These are phyloP conservation scores for Penicillium fimorum DNA, from an alignment of 495 filamentous ascomycete genomes.

Conservation along the genomic window DNA sequence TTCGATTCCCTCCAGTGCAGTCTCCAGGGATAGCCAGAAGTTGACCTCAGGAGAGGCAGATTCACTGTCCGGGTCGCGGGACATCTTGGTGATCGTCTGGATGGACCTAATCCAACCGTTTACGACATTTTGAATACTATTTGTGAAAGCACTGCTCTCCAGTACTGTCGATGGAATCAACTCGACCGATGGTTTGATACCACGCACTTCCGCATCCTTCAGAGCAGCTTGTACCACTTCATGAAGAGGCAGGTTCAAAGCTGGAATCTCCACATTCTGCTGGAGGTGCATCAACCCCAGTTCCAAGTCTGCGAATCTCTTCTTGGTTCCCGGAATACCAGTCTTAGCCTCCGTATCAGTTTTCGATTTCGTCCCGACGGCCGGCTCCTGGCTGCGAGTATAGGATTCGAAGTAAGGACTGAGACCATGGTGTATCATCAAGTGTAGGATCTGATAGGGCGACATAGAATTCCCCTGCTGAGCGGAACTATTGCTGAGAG, in stretches of 20 bases:
- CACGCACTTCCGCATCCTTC: slow-evolving; percentile 64
- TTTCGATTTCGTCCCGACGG: slow-evolving; percentile 62
- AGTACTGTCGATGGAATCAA: slow-evolving; percentile 69
- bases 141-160: slow-evolving; percentile 84
- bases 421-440: slow-evolving; percentile 80
- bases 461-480: slow-evolving; percentile 70
- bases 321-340: slow-evolving; percentile 93
- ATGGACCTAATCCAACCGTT: slow-evolving; percentile 99
- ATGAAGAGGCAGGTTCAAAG: slow-evolving; percentile 78
- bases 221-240: slow-evolving; percentile 82
- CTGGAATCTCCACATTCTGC: slow-evolving; percentile 97
- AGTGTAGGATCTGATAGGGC: slow-evolving; percentile 88
- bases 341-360: slow-evolving; percentile 86
- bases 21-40: slow-evolving; percentile 97
- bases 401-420: slow-evolving; percentile 95
- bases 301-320: slow-evolving; percentile 90
- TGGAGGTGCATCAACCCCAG: slow-evolving; percentile 85
- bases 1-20: slow-evolving; percentile 84
- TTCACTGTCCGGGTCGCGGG: slow-evolving; percentile 80
- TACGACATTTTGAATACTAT: slow-evolving; percentile 87
- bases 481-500: slow-evolving; percentile 57
- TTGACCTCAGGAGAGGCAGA: slow-evolving; percentile 96
- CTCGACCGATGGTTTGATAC: slow-evolving; percentile 68
- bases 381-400: slow-evolving; percentile 75
- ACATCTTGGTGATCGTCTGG: slow-evolving; percentile 92